phyloP scores from a whole-genome alignment of 805 yeast species.

The Nakazawaea siamensis region DNA sequence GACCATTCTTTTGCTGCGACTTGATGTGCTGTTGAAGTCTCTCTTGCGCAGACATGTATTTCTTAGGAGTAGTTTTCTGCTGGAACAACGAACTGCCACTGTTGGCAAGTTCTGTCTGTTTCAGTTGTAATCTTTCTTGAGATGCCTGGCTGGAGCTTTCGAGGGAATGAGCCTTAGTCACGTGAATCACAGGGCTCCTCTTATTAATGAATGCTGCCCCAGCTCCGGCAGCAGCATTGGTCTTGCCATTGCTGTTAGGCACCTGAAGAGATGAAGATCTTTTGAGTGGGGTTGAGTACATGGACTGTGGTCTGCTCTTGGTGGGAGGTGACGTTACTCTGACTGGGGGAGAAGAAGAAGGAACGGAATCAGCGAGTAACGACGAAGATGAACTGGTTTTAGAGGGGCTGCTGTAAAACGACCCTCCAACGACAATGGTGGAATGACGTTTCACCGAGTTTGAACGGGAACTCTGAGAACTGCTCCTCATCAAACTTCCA shows the following conservation, averaged over 20 bases:
- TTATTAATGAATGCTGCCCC: slow-evolving; percentile 9
- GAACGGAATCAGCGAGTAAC: too few relatives aligned
- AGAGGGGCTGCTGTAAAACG: neutral
- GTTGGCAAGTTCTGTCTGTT: slow-evolving; percentile 2
- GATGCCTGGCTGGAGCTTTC: slow-evolving; percentile 1
- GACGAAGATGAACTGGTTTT: neutral
- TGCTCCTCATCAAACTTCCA: neutral
- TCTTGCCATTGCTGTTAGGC: neutral
- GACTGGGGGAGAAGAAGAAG: too few relatives aligned
- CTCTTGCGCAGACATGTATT: slow-evolving; percentile 24
- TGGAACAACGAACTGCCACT: neutral
- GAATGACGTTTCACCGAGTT: slow-evolving; percentile 1
- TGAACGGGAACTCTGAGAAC: neutral
- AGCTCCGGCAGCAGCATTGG: slow-evolving; percentile 9
- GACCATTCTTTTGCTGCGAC: slow-evolving; percentile 23
- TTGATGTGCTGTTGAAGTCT: slow-evolving; percentile 26
- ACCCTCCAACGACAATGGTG: neutral
- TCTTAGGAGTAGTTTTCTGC: slow-evolving; percentile 4
- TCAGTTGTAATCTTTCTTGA: slow-evolving; percentile 2
- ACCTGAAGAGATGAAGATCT: slow-evolving; percentile 5
- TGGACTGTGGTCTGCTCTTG: neutral
- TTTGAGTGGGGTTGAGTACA: slow-evolving; percentile 1
- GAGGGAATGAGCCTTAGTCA: slow-evolving; percentile 2
- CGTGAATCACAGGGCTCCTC: neutral
- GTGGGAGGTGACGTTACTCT: neutral